These are phyloP conservation scores for Chionographis japonica DNA, from an alignment of 106 monocot genomes.

Conservation along the genomic window DNA sequence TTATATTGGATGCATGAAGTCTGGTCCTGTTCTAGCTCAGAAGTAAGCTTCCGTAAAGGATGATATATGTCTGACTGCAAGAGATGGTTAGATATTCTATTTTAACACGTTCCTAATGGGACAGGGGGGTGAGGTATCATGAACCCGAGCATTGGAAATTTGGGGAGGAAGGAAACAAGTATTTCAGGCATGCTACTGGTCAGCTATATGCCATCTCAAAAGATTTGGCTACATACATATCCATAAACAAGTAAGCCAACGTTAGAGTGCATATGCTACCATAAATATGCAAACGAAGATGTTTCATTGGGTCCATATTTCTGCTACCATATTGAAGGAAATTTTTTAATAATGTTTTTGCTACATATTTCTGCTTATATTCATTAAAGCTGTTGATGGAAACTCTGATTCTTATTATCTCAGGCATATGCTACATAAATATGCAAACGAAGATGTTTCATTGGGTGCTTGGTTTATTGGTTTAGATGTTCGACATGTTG, in stretches of 20 bases:
- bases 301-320: no score
- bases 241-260: slow-evolving; percentile 47
- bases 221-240: slow-evolving; percentile 57
- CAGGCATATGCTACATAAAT: slow-evolving; percentile 48
- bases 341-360: no score
- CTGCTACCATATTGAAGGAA: no score
- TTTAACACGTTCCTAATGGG: background rate
- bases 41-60: slow-evolving; percentile 31
- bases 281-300: background rate
- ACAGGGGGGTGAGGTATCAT: slow-evolving; percentile 55
- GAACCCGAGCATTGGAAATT: slow-evolving; percentile 72
- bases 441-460: slow-evolving; percentile 61
- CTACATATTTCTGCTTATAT: background rate
- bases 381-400: background rate
- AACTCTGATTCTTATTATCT: background rate
- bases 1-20: slow-evolving; percentile 40
- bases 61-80: background rate
- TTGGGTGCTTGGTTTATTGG: slow-evolving; percentile 59
- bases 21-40: slow-evolving; percentile 35
- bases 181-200: slow-evolving; percentile 62
- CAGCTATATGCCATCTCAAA: slow-evolving; percentile 61
- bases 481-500: slow-evolving; percentile 50
- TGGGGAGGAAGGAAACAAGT: slow-evolving; percentile 59
- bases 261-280: background rate
- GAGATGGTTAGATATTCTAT: background rate